These are phyloP conservation scores for Tillandsia leiboldiana DNA, from an alignment of 176 grass and related monocot genomes.

Conservation along the genomic window DNA sequence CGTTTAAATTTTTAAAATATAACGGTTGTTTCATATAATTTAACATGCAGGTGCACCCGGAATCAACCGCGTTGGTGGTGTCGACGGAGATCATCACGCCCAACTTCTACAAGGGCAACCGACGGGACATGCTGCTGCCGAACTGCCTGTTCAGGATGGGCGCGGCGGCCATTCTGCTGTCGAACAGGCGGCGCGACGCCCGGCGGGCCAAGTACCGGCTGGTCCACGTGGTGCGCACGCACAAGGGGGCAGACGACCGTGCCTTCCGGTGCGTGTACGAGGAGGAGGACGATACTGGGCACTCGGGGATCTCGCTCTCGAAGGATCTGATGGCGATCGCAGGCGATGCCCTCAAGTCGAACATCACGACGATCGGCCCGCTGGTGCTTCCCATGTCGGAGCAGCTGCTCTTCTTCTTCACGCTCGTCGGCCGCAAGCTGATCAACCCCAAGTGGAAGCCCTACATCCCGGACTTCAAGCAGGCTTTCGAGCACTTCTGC, in stretches of 20 bases:
- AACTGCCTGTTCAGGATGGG: slow-evolving; percentile 96
- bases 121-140: slow-evolving; percentile 67
- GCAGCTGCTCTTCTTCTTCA: slow-evolving; percentile 91
- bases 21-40: too few species aligned
- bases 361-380: slow-evolving; percentile 87
- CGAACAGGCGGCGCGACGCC: slow-evolving; percentile 60
- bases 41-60: slow-evolving; percentile 41
- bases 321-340: slow-evolving; percentile 97
- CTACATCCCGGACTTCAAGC: slow-evolving; percentile 93
- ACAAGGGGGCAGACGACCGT: slow-evolving; percentile 79
- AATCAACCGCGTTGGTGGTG: slow-evolving; percentile 74
- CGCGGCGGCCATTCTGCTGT: slow-evolving; percentile 76
- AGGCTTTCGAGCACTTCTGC: slow-evolving; percentile 88
- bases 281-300: slow-evolving; percentile 68
- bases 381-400: slow-evolving; percentile 87
- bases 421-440: slow-evolving; percentile 61
- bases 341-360: slow-evolving; percentile 82
- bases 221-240: slow-evolving; percentile 70
- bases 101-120: slow-evolving; percentile 66
- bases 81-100: slow-evolving; percentile 93
- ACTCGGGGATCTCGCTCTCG: slow-evolving; percentile 77
- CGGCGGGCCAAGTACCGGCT: slow-evolving; percentile 68
- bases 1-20: too few species aligned
- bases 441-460: slow-evolving; percentile 61
- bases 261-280: slow-evolving; percentile 78